phyloP scores from a whole-genome alignment of 192 early-diverging fungal genomes.

The Coemansia sp. region DNA sequence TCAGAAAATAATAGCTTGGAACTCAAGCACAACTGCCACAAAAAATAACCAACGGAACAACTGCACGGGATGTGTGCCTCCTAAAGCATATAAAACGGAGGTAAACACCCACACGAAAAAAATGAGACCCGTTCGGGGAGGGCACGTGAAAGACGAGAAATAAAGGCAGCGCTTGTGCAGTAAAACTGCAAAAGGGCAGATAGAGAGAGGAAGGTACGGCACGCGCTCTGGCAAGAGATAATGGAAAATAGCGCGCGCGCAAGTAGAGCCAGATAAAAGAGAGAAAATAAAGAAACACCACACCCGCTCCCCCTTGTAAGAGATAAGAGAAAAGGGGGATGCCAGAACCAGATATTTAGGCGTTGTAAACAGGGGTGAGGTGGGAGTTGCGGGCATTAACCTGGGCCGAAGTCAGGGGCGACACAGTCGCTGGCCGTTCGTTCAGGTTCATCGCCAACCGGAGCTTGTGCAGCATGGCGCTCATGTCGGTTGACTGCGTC shows the following conservation, averaged over 20 bases:
- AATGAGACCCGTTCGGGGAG: neutral
- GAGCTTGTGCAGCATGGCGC: conserved; percentile 47
- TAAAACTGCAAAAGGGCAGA: neutral
- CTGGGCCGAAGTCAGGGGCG: neutral
- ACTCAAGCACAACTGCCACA: neutral
- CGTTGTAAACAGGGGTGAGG: conserved; percentile 40
- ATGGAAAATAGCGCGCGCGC: neutral
- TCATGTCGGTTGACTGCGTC: conserved; percentile 22
- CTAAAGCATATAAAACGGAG: conserved; percentile 1
- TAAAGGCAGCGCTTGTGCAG: neutral
- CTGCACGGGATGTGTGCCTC: neutral
- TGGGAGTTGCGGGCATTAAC: conserved; percentile 4
- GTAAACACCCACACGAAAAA: neutral
- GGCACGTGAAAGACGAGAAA: neutral
- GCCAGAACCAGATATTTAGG: conserved; percentile 43
- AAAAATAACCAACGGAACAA: too few species aligned
- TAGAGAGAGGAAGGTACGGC: conserved; percentile 2
- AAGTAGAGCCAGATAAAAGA: conserved; percentile 2
- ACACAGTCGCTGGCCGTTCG: neutral
- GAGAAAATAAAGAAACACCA: conserved; percentile 2
- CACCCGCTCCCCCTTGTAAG: neutral
- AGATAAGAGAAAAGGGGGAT: neutral
- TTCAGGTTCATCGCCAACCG: conserved; percentile 34
- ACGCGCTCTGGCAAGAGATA: conserved; percentile 6
- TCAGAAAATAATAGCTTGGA: neutral